Percentiles rank a stretch among this genome's conserved stretches.
Evolutionary conservation across 495 filamentous ascomycete species (phyloP).

Genomic region (Lentithecium fluviatile): DNA sequence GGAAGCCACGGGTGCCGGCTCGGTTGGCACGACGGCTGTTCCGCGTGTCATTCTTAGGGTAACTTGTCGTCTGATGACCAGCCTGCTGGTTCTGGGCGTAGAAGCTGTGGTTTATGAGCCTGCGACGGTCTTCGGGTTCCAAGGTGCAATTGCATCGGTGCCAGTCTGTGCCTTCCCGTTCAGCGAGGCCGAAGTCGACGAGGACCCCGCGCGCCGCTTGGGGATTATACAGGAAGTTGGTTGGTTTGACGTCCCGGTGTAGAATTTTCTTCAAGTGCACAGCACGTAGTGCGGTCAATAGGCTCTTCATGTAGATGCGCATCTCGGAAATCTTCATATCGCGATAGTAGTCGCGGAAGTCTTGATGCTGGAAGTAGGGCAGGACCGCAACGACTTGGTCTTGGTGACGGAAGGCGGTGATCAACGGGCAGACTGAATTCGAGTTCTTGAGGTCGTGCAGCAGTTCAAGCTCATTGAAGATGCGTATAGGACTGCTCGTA

Average conservation of each 20-base stretch:
- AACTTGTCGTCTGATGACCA: conserved; percentile 46
- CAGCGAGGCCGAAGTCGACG: conserved; percentile 94
- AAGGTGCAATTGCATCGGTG: conserved; percentile 72
- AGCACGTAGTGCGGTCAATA: conserved; percentile 79
- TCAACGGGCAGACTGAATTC: conserved; percentile 83
- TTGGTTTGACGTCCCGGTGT: conserved; percentile 99
- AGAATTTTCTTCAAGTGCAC: conserved; percentile 83
- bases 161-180: conserved; percentile 71
- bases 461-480: conserved; percentile 94
- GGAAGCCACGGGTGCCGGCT: conserved; percentile 93
- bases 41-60: conserved; percentile 76
- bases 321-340: conserved; percentile 82
- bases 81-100: conserved; percentile 42
- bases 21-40: conserved; percentile 87
- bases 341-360: conserved; percentile 94
- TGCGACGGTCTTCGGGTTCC: conserved; percentile 36
- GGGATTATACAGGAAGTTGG: conserved; percentile 96
- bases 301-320: conserved; percentile 79
- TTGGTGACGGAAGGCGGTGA: conserved; percentile 89
- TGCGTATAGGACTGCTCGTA: conserved; percentile 86
- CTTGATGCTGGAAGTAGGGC: conserved; percentile 91
- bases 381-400: conserved; percentile 95
- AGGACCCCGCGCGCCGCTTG: conserved; percentile 78
- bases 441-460: conserved; percentile 86
- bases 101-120: conserved; percentile 41